phyloP scores from a whole-genome alignment of 495 filamentous ascomycete genomes.

The Entonaema liquescens region DNA sequence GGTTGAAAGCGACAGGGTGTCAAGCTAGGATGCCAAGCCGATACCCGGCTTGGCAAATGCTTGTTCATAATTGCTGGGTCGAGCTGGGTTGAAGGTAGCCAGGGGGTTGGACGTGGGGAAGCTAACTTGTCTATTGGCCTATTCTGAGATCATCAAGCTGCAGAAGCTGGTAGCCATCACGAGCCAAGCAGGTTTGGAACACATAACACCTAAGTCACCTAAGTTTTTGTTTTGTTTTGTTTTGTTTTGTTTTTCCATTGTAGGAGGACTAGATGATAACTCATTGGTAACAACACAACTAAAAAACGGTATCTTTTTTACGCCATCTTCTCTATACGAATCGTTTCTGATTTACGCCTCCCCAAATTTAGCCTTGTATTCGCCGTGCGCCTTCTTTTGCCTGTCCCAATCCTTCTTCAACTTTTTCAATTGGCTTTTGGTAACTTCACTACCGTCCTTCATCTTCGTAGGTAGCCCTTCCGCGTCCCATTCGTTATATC shows the following conservation, averaged over 20 bases:
- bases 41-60: constrained; percentile 45
- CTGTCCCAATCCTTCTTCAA: constrained; percentile 90
- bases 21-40: constrained; percentile 39
- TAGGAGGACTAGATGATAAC: neutral
- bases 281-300: constrained; percentile 17
- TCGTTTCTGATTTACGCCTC: constrained; percentile 25
- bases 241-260: no score
- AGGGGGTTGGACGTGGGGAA: constrained; percentile 35
- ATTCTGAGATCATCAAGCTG: neutral
- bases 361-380: constrained; percentile 61
- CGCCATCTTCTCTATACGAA: constrained; percentile 1
- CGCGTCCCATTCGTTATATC: constrained; percentile 84
- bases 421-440: constrained; percentile 85
- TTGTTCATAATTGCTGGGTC: constrained; percentile 33
- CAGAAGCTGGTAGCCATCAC: neutral
- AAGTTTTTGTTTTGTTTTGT: no score
- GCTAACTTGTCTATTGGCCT: neutral
- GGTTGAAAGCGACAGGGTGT: constrained; percentile 21
- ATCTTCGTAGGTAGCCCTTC: constrained; percentile 84
- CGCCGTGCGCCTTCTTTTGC: constrained; percentile 88
- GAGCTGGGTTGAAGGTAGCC: no score
- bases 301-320: constrained; percentile 19
- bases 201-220: neutral
- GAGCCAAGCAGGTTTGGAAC: no score
- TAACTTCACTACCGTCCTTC: constrained; percentile 77